Evolutionary conservation across 139 green algal species (phyloP).

Genomic region (Chlorella sp.): DNA sequence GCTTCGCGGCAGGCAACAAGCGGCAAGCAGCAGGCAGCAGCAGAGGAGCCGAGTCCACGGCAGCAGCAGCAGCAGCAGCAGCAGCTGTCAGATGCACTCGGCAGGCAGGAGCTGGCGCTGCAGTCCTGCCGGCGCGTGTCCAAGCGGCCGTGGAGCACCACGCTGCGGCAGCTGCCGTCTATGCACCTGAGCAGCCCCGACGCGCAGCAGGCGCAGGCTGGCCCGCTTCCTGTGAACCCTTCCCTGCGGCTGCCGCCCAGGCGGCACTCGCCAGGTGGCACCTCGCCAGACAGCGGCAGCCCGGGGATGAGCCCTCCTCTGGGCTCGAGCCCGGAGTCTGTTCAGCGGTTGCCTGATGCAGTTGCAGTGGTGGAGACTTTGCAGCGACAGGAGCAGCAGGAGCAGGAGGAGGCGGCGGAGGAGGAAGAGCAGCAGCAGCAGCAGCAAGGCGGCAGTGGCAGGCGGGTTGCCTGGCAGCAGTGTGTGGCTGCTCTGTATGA

Average conservation of each 20-base stretch:
- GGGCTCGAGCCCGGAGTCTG: not conserved
- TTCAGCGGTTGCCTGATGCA: not conserved
- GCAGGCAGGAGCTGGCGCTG: not conserved
- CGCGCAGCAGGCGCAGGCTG: not conserved
- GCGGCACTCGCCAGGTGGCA: not conserved
- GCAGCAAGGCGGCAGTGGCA: not conserved
- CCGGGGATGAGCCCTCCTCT: not conserved
- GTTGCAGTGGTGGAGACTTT: not conserved
- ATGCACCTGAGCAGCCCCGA: not conserved
- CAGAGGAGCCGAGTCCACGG: not conserved
- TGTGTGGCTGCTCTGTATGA: not conserved
- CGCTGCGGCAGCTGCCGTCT: not conserved
- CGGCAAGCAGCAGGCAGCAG: not conserved
- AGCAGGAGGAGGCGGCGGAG: too few relatives aligned
- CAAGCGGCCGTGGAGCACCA: too few relatives aligned
- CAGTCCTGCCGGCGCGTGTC: not conserved
- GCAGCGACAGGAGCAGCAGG: not conserved
- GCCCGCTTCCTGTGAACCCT: not conserved
- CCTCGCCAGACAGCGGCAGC: not conserved
- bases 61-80: not conserved
- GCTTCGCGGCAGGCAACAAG: not conserved
- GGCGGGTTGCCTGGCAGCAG: not conserved
- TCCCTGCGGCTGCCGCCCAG: constrained; percentile 9
- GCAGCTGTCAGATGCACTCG: not conserved
- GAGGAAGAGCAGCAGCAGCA: not conserved